Conservation (phyloP, 805 yeast genomes). For the Yamadazyma olivae region DNA sequence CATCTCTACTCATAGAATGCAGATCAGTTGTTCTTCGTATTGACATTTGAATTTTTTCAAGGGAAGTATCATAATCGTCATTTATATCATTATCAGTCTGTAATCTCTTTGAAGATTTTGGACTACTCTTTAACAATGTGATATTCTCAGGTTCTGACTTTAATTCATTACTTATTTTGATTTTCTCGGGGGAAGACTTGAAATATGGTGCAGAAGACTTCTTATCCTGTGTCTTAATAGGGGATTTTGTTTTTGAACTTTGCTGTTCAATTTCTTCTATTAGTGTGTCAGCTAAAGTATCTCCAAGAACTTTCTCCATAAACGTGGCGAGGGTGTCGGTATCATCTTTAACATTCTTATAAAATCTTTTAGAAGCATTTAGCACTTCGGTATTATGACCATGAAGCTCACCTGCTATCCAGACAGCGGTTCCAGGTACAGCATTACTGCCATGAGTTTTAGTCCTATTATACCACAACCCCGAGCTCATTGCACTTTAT, state of each 20-base stretch:
- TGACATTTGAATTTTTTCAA: conserved; percentile 14
- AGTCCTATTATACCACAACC: conserved; percentile 1
- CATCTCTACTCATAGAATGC: neutral
- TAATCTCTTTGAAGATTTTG: neutral
- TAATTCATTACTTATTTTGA: conserved; percentile 43
- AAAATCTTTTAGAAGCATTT: conserved; percentile 36
- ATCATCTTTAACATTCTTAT: conserved; percentile 35
- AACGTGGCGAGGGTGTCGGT: conserved; percentile 41
- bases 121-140: conserved; percentile 11
- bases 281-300: neutral
- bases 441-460: neutral
- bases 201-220: conserved; percentile 1
- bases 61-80: conserved; percentile 8
- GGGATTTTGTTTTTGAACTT: neutral
- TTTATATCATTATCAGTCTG: neutral
- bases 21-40: conserved; percentile 10
- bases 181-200: conserved; percentile 42
- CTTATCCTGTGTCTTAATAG: neutral
- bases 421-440: conserved; percentile 52
- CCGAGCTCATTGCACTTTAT: conserved; percentile 4
- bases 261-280: neutral
- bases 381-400: conserved; percentile 36
- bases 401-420: conserved; percentile 46
- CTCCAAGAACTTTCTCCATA: conserved; percentile 23
- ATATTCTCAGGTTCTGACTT: conserved; percentile 46